Evolutionary conservation across 1,284 basidiomycete species (phyloP), one percentile per base, ranked within the genome.

Genomic region (Ganoderma boninense): DNA sequence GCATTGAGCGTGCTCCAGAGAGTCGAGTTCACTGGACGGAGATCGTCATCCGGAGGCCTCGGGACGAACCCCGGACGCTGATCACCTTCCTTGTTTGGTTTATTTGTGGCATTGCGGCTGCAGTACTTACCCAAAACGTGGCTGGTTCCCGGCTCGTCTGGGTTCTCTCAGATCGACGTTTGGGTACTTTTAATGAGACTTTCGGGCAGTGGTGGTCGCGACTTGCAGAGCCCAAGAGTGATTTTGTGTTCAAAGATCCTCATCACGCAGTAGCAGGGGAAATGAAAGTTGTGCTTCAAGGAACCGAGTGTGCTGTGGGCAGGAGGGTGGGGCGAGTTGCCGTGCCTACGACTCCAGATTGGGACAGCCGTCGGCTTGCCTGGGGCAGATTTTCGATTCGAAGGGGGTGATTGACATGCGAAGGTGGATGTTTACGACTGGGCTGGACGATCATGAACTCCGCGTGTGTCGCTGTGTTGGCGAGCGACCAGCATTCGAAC

Each of bases 331-430:
- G 59, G 54, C 59, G n/a, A 46, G 61, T 43, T 60, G 42, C 67
- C 67, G 38, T 68, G 63, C 62, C 67, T 68, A 64, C 67, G 49
- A 52, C 40, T 61, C 61, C 29, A 52, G 38, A 61, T 43, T 61
- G 6, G 60, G 38, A 40, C 35, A 16, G 64, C 11, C 26, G 23
- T 46, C 44, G 46, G 23, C 32, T 57, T 62, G 60, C 14, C 1
- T n/a, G 54, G 63, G 61, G 62, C 44, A 56, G 64, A 56, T n/a
- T 56, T 54, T 14, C n/a, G 38, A 40, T 52, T 60, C 44, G 57
- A 64, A 68, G 40, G 57, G 35, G 10, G 23, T 52, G 42, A 43
- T 64, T 16, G 67, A 42, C 62, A 40, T 68, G 38, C 49, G 63
- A 56, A 38, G 46, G 68, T 57, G 42, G 52, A 62, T 29, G 46